A percentile compares a stretch with the other conserved stretches of the same genome.
phyloP scores from a whole-genome alignment of 2,329 filamentous ascomycete genomes.

The Neurospora crassa region DNA sequence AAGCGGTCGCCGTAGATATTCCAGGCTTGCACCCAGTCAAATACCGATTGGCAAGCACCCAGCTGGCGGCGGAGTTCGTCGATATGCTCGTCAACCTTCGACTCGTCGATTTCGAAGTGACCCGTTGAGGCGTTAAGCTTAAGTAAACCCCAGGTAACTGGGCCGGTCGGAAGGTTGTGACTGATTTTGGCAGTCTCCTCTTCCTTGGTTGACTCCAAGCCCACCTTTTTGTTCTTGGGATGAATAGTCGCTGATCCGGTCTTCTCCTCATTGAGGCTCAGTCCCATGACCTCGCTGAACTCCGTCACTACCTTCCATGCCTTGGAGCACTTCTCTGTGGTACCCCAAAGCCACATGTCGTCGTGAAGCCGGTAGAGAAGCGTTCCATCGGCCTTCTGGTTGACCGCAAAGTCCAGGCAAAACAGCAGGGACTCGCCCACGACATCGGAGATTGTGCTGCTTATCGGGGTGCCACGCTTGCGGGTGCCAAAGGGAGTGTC shows the following conservation, averaged over 20 bases:
- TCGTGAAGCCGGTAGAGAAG: constrained; percentile 52
- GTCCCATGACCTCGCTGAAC: constrained; percentile 46
- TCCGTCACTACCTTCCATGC: constrained; percentile 50
- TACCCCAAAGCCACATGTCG: constrained; percentile 55
- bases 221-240: constrained; percentile 9
- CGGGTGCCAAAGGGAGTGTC: constrained; percentile 31
- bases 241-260: constrained; percentile 36
- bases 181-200: constrained; percentile 16
- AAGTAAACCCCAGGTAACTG: constrained; percentile 47
- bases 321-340: constrained; percentile 33
- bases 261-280: constrained; percentile 43
- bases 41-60: constrained; percentile 35
- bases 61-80: constrained; percentile 50
- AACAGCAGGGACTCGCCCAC: constrained; percentile 51
- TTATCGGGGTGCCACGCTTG: constrained; percentile 45
- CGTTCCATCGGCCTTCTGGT: constrained; percentile 39
- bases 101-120: constrained; percentile 50
- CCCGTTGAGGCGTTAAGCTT: constrained; percentile 41
- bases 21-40: constrained; percentile 40
- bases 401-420: constrained; percentile 52
- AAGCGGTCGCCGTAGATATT: constrained; percentile 43
- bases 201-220: background rate
- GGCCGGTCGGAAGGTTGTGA: constrained; percentile 33
- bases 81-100: constrained; percentile 49
- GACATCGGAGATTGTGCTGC: constrained; percentile 43